A percentile compares a stretch with the other conserved stretches of the same genome.
Conservation (phyloP, 2,329 filamentous ascomycete species). For the Aspergillus quadricinctus region DNA sequence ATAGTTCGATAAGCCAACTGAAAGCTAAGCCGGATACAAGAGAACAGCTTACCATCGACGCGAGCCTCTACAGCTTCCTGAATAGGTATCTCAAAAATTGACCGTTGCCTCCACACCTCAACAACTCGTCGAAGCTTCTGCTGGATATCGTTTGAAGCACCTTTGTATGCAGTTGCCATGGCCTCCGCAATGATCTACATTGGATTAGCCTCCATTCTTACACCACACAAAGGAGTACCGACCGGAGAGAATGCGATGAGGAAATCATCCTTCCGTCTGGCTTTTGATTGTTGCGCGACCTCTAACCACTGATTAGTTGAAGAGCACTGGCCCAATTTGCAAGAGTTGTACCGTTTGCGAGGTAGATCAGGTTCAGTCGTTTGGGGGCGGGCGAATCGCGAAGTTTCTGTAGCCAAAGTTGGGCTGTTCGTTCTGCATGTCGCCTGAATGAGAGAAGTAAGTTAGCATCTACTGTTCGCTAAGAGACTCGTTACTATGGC, state of each 20-base stretch:
- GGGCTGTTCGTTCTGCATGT: slow-evolving; percentile 85
- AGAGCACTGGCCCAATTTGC: neutral
- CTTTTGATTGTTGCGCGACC: slow-evolving; percentile 93
- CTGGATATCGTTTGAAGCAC: slow-evolving; percentile 79
- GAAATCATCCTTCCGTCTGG: slow-evolving; percentile 87
- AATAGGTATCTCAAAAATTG: slow-evolving; percentile 77
- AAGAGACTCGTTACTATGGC: neutral
- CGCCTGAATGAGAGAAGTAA: slow-evolving; percentile 54
- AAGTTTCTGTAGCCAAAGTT: slow-evolving; percentile 85
- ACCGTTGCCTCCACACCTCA: slow-evolving; percentile 86
- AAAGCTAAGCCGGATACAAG: neutral
- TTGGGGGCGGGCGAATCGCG: slow-evolving; percentile 84
- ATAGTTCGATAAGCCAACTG: slow-evolving; percentile 4
- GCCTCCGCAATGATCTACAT: slow-evolving; percentile 76
- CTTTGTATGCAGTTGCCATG: slow-evolving; percentile 85
- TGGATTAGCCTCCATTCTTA: slow-evolving; percentile 17
- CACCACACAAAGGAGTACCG: slow-evolving; percentile 14
- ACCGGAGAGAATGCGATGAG: slow-evolving; percentile 82
- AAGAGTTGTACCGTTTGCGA: slow-evolving; percentile 75
- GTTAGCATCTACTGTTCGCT: slow-evolving; percentile 18
- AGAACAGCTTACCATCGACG: slow-evolving; percentile 64
- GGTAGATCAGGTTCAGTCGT: slow-evolving; percentile 84
- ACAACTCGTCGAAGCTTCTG: slow-evolving; percentile 82
- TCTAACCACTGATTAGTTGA: slow-evolving; percentile 52
- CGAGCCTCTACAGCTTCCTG: slow-evolving; percentile 75